Percentiles rank a stretch among this genome's conserved stretches.
Conservation (phyloP, 495 filamentous ascomycete genomes). For the Xylona heveae region DNA sequence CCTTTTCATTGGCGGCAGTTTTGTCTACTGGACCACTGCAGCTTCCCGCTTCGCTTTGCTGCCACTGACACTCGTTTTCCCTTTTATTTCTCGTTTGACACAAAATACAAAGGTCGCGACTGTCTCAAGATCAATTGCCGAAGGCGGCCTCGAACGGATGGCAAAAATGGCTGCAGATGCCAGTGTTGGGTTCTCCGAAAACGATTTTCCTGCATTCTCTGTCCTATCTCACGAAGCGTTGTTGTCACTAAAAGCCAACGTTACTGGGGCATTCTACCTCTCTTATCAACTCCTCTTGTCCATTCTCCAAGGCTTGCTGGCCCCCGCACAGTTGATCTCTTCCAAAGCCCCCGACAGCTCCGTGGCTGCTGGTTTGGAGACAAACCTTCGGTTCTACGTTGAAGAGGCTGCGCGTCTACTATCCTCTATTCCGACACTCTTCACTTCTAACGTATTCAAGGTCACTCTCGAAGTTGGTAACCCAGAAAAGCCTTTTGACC, state of each 20-base stretch:
- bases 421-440: no score
- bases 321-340: no score
- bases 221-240: slow-evolving; percentile 37
- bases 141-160: slow-evolving; percentile 4
- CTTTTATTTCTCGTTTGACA: slow-evolving; percentile 1
- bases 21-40: slow-evolving; percentile 29
- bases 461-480: no score
- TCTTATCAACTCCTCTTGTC: slow-evolving; percentile 13
- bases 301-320: slow-evolving; percentile 21
- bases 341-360: no score
- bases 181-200: slow-evolving; percentile 12
- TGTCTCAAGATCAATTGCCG: background rate
- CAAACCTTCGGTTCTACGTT: no score
- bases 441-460: no score
- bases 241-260: slow-evolving; percentile 24
- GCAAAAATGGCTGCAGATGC: slow-evolving; percentile 4
- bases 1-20: slow-evolving; percentile 31
- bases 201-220: slow-evolving; percentile 39
- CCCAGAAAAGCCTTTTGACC: no score
- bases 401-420: no score
- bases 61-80: slow-evolving; percentile 10
- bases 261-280: slow-evolving; percentile 10
- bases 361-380: no score
- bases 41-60: slow-evolving; percentile 23
- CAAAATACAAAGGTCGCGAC: background rate